Conservation (phyloP, 2,329 filamentous ascomycete genomes). For the Botrytis elliptica region DNA sequence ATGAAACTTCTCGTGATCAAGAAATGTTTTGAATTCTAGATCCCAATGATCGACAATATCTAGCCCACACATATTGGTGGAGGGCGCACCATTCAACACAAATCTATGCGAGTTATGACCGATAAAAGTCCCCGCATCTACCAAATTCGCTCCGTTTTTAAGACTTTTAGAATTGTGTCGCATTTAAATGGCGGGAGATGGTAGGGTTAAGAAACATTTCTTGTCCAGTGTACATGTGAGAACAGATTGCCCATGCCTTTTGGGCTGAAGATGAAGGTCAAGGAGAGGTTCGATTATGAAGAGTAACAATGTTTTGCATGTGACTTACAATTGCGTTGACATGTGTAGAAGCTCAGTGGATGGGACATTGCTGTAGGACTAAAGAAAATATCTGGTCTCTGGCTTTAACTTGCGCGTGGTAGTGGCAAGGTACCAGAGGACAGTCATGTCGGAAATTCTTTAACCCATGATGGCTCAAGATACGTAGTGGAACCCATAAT, state of each 20-base stretch:
- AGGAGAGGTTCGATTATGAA: background rate
- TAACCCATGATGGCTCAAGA: background rate
- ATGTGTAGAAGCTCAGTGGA: background rate
- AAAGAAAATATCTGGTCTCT: background rate
- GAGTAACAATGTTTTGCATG: background rate
- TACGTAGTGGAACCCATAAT: background rate
- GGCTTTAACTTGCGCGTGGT: background rate
- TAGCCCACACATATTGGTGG: slow-evolving; percentile 37
- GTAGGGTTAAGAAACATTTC: slow-evolving; percentile 27
- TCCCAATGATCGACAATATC: slow-evolving; percentile 39
- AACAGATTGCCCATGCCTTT: slow-evolving; percentile 23
- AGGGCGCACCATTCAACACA: slow-evolving; percentile 39
- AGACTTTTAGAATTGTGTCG: slow-evolving; percentile 1
- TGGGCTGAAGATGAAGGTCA: slow-evolving; percentile 15
- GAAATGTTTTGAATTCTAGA: slow-evolving; percentile 42
- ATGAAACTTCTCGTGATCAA: slow-evolving; percentile 38
- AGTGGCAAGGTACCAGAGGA: background rate
- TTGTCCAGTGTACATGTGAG: slow-evolving; percentile 26
- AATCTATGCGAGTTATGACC: slow-evolving; percentile 42
- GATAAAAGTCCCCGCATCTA: slow-evolving; percentile 39
- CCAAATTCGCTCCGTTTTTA: slow-evolving; percentile 11
- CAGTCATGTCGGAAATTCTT: background rate
- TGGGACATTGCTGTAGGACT: background rate
- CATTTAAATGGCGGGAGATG: slow-evolving; percentile 22
- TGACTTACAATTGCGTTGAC: background rate